Conservation (phyloP, 2,329 filamentous ascomycete species). For the Trichoderma aggressivum region DNA sequence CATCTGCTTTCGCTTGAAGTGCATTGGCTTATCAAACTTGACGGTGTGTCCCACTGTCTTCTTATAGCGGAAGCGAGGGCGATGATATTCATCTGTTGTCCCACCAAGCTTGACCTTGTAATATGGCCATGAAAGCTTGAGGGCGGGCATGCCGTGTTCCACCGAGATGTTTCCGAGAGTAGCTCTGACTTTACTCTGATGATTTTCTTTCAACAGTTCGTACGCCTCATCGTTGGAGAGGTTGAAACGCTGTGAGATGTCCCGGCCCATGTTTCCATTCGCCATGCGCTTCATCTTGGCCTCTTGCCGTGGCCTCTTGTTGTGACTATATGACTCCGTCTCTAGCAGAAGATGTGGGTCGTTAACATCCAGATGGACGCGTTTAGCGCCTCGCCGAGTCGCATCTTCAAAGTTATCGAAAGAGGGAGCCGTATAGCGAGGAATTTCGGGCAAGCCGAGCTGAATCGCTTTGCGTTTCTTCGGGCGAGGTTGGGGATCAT, state of each 20-base stretch:
- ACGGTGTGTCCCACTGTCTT: conserved; percentile 64
- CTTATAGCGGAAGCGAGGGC: conserved; percentile 72
- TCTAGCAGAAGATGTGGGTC: conserved; percentile 86
- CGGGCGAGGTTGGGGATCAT: conserved; percentile 46
- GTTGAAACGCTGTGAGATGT: conserved; percentile 82
- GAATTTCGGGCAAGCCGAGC: conserved; percentile 56
- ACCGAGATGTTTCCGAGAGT: conserved; percentile 89
- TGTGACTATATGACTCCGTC: conserved; percentile 61
- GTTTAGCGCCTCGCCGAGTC: conserved; percentile 70
- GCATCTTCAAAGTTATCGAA: conserved; percentile 78
- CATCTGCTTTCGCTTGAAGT: conserved; percentile 76
- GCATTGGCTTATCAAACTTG: conserved; percentile 66
- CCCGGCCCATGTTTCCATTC: conserved; percentile 66
- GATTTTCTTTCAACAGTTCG: conserved; percentile 92
- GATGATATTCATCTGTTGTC: conserved; percentile 78
- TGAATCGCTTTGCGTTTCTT: conserved; percentile 68
- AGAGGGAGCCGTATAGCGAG: conserved; percentile 61
- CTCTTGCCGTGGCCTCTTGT: conserved; percentile 56
- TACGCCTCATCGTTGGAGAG: conserved; percentile 96
- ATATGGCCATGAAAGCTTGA: conserved; percentile 91
- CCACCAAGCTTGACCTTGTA: conserved; percentile 81
- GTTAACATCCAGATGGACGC: conserved; percentile 79
- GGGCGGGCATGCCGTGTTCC: conserved; percentile 88
- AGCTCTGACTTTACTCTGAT: conserved; percentile 91
- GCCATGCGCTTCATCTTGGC: conserved; percentile 63